phyloP scores from a whole-genome alignment of 1,284 basidiomycete species.

The Schizophyllum commune region DNA sequence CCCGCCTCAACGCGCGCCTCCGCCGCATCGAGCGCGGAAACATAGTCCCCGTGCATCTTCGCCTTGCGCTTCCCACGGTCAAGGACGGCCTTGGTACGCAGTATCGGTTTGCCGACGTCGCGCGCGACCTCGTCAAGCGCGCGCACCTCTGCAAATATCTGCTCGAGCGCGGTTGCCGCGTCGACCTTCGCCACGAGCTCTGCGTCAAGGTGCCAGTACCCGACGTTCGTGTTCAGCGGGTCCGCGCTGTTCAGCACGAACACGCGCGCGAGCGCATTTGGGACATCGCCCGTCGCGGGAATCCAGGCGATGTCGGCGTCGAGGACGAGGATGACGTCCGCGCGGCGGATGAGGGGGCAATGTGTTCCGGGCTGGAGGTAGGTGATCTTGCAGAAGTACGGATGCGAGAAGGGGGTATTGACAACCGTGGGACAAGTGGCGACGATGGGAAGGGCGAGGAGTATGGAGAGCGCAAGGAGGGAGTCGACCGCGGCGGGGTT shows the following conservation, averaged over 20 bases:
- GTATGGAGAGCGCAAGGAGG: constrained; percentile 39
- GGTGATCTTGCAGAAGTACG: constrained; percentile 42
- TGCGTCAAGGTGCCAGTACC: constrained; percentile 49
- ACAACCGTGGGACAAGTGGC: constrained; percentile 43
- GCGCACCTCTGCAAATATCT: constrained; percentile 33
- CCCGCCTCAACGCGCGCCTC: constrained; percentile 14
- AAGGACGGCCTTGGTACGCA: constrained; percentile 10
- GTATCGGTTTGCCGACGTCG: constrained; percentile 12
- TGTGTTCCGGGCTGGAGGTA: constrained; percentile 35
- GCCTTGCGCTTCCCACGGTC: constrained; percentile 13
- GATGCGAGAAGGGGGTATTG: constrained; percentile 52
- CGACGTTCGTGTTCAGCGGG: constrained; percentile 46
- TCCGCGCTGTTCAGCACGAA: constrained; percentile 59
- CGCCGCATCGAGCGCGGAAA: constrained; percentile 17
- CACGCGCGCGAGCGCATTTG: constrained; percentile 35
- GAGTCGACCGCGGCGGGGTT: constrained; percentile 40
- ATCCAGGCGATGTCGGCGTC: constrained; percentile 66
- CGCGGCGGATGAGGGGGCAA: constrained; percentile 37
- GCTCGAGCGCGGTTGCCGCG: constrained; percentile 40
- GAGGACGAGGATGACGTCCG: constrained; percentile 56
- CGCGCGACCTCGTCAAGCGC: not conserved
- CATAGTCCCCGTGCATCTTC: constrained; percentile 19
- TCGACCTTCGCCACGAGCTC: constrained; percentile 53
- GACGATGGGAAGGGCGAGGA: constrained; percentile 49
- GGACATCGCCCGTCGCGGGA: constrained; percentile 34